Evolutionary conservation across 139 green algal genomes (phyloP), one percentile per base, ranked within the genome.

Genomic region (Picochlorum sp.): DNA sequence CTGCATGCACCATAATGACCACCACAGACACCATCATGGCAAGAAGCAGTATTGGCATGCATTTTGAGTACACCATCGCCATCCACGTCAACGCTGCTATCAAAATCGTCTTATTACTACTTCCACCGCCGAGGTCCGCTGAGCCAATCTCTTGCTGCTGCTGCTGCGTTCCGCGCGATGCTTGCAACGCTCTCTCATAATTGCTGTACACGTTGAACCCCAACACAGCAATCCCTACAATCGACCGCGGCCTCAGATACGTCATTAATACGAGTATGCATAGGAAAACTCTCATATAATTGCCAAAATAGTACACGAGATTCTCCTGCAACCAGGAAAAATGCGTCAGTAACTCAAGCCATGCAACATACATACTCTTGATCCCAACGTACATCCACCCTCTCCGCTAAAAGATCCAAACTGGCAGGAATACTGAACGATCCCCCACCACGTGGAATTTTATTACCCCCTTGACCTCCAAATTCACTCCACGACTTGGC

Each of bases 261-360:
- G 70, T 60, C 16, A 49, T 56, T 21, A 66, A 45, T 16, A 73
- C 21, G 23, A 78, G n/a, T 24, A 77, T 26, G 4, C 37, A 38
- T 8, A 51, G 18, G 2, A 66, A 38, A 18, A 77, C 13, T 9
- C 70, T 63, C 20, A 78, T 30, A 58, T 79, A 79, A 63, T 79
- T 79, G 26, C 55, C 37, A 51, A 69, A 41, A 31, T 69, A 79
- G 21, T 38, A 15, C 18, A 67, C 66, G 7, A 70, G 16, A 60
- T 77, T 79, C 20, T 79, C 70, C 70, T 77, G 70, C 18, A 18
- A 6, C 10, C n/a, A 41, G 7, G 34, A 54, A 54, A 21, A 21
- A 54, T 21, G 47, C 47, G n/a, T 54, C 47, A 54, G 18, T 9
- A 21, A 2, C 24, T 10, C 16, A 54, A 54, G 6, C 16, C 16